A percentile compares a stretch with the other conserved stretches of the same genome.
phyloP scores from a whole-genome alignment of 2,329 filamentous ascomycete genomes.

The Volutella citrinella region DNA sequence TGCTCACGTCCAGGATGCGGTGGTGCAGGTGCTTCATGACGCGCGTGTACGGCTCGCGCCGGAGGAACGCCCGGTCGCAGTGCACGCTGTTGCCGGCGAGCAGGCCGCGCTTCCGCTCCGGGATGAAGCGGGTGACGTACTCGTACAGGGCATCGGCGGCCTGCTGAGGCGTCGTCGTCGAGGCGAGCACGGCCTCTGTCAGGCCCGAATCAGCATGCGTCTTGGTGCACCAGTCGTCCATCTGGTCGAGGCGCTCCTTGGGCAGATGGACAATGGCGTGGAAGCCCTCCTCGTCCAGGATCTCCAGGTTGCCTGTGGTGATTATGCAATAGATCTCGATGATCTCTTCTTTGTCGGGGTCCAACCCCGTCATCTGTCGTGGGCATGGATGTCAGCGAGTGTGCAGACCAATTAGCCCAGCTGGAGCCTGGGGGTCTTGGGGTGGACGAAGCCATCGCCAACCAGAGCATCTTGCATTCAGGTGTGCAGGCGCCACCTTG shows the following conservation, averaged over 20 bases:
- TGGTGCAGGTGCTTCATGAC: constrained; percentile 81
- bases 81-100: constrained; percentile 94
- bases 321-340: constrained; percentile 91
- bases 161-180: constrained; percentile 66
- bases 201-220: constrained; percentile 82
- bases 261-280: constrained; percentile 76
- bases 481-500: too few species aligned
- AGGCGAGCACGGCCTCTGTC: constrained; percentile 70
- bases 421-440: too few species aligned
- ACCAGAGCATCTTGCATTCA: too few species aligned
- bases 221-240: constrained; percentile 85
- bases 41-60: constrained; percentile 67
- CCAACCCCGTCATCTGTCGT: constrained; percentile 74
- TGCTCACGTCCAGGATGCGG: constrained; percentile 87
- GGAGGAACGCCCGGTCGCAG: constrained; percentile 80
- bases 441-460: too few species aligned
- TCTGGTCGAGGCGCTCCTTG: constrained; percentile 66
- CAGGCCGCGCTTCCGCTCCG: constrained; percentile 63
- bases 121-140: constrained; percentile 74
- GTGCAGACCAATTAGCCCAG: too few species aligned
- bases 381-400: constrained; percentile 12
- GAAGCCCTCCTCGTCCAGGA: constrained; percentile 75
- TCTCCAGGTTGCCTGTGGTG: constrained; percentile 73
- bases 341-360: constrained; percentile 76
- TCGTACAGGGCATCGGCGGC: constrained; percentile 71